Base-by-base conservation (phyloP, 176 grass and related monocot species). In the Musa beccarii region DNA sequence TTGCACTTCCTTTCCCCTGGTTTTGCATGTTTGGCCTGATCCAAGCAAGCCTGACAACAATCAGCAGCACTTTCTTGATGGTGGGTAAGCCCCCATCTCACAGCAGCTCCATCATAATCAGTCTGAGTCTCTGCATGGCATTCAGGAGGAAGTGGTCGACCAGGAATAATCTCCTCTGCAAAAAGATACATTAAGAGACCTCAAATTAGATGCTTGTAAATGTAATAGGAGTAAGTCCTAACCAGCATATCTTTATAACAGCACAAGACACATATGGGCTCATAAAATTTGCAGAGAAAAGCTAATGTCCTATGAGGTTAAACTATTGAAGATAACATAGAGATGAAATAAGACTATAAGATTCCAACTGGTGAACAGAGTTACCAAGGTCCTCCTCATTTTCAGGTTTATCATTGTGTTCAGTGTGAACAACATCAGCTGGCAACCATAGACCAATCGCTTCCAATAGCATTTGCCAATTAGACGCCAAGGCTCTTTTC, bases 21-120 rank as follows among this genome's bases (percentile, higher is more conserved):
- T 79, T 81, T 96, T 50, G 89, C 87, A 82, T 82, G 79, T 79
- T 82, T 90, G 76, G 92, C 89, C 63, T 96, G 92, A 79, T 96
- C 92, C 50, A 96, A 54, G 70, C 92, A 96, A 69, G 89, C 85
- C 83, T 96, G 87, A 69, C 92, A 96, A 80, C 92, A 96, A 75
- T 84, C 89, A 80, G 92, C 85, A 20, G 89, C 92, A 76, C 85
- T 89, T 81, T 92, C 89, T 78, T 96, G 92, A 63, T 86, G 92
- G 64, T 92, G 89, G 17, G 92, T 96, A 76, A 96, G 84, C 53
- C 92, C 92, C 92, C 92, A 96, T 87, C 74, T 89, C 72, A 96
- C 83, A 79, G 92, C 92, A 49, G 87, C 66, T 0, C 92, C 92
- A 53, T 62, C 85, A 59, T 96, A 96, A 79, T 96, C 95, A 24